Base-by-base conservation (phyloP, 1,139 yeast genomes). In the Hyphopichia pseudoburtonii region DNA sequence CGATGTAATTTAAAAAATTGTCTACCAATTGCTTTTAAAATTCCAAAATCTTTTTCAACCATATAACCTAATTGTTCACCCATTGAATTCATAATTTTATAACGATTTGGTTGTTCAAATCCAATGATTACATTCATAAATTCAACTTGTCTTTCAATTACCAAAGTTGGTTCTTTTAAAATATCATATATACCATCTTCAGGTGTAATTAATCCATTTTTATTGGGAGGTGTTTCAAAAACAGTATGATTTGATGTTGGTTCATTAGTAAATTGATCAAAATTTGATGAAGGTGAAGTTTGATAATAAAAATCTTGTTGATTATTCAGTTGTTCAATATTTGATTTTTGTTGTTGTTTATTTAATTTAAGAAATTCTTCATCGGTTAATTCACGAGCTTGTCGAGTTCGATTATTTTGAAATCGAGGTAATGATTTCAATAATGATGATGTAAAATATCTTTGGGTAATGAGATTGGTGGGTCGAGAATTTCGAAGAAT, bases 91-190 rank as follows among this genome's bases (percentile, higher is more conserved):
- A 84, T 72, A 32, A 92, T 75, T 11, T 76, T 73, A 57, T 90
- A 92, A 46, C 73, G 66, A 56, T 90, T 90, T 1, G 95, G 89
- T 62, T 90, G 97, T 57, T 92, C 97, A 52, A 86, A 86, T 1
- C 97, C 97, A 26, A 90, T 56, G 37, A 89, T 75, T 12, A 92
- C 70, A 54, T 88, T 90, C 88, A 88, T 82, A 64, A 84, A 74
- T 60, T 92, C 97, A 27, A 92, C 68, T 54, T 87, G 86, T 40
- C 98, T 73, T 56, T 90, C 96, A 36, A 92, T 78, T 1, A 90
- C 89, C 25, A 92, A 60, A 3, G 92, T 85, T 1, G 97, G 97
- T 52, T 86, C 88, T 32, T 73, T 70, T 30, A 88, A 60, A 11
- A 86, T 64, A 27, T 70, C 68, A 30, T 73, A 71, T 22, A 82